Evolutionary conservation across 192 early-diverging fungal genomes (phyloP).

Genomic region (Gaertneriomyces semiglobifer): DNA sequence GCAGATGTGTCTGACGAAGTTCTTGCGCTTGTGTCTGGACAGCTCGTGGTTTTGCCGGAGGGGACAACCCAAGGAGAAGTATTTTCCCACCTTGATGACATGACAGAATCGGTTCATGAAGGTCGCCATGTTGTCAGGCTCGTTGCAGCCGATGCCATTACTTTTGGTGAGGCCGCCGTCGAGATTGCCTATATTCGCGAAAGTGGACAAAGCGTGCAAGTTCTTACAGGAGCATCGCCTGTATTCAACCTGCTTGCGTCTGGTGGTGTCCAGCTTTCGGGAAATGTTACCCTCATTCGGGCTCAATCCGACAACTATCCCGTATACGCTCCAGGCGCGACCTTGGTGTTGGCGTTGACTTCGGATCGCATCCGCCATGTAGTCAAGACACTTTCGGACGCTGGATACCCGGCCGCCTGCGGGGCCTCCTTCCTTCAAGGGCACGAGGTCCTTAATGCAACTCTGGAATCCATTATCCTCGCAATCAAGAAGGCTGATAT

Average conservation of each 20-base stretch:
- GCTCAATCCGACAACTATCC: too few relatives aligned
- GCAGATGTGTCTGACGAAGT: constrained; percentile 70
- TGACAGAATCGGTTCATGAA: constrained; percentile 38
- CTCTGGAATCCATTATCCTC: too few relatives aligned
- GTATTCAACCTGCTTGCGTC: not conserved
- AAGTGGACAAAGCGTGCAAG: constrained; percentile 45
- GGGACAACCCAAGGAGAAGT: not conserved
- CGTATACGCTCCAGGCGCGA: too few relatives aligned
- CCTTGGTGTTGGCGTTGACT: too few relatives aligned
- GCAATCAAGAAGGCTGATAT: too few relatives aligned
- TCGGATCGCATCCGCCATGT: too few relatives aligned
- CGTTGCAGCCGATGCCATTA: constrained; percentile 85
- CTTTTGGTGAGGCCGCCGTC: constrained; percentile 84
- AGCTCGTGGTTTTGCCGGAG: constrained; percentile 11
- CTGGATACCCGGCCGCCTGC: too few relatives aligned
- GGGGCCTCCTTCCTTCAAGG: too few relatives aligned
- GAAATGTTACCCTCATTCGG: too few relatives aligned
- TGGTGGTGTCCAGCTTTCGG: too few relatives aligned
- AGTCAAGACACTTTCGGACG: too few relatives aligned
- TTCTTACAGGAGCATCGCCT: not conserved
- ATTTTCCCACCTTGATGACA: not conserved
- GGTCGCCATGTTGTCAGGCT: constrained; percentile 74
- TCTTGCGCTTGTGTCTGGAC: constrained; percentile 35
- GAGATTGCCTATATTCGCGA: constrained; percentile 73
- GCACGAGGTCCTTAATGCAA: too few relatives aligned